phyloP scores from a whole-genome alignment of 176 grass and related monocot species.

The Aegilops sharonensis region DNA sequence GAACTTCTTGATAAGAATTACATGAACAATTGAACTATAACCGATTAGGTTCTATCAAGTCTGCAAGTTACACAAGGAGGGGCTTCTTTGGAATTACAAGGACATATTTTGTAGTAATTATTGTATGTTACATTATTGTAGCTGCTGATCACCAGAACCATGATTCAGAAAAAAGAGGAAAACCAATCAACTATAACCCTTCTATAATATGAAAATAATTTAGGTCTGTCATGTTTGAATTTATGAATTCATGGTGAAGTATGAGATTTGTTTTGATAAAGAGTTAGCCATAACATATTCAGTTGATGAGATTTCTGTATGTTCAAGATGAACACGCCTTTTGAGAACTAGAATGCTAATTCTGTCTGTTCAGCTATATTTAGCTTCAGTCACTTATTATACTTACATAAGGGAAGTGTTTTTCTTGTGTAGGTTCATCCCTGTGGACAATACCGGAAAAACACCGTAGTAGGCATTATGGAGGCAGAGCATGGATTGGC shows the following conservation, averaged over 20 bases:
- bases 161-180: background rate
- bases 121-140: background rate
- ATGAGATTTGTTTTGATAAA: background rate
- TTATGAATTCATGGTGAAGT: background rate
- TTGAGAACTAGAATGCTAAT: background rate
- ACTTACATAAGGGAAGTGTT: background rate
- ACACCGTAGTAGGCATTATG: conserved; percentile 90
- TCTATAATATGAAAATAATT: background rate
- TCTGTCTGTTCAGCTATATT: conserved; percentile 8
- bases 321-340: background rate
- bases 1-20: background rate
- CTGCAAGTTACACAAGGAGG: background rate
- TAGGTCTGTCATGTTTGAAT: background rate
- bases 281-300: background rate
- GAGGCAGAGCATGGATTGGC: conserved; percentile 80
- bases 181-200: background rate
- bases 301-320: background rate
- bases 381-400: background rate
- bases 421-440: conserved; percentile 77
- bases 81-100: background rate
- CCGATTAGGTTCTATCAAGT: conserved; percentile 1
- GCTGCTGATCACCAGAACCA: background rate
- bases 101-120: background rate
- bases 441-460: conserved; percentile 95
- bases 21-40: conserved; percentile 24